phyloP scores from a whole-genome alignment of 1,284 basidiomycete species.

The Thecaphora thlaspeos region DNA sequence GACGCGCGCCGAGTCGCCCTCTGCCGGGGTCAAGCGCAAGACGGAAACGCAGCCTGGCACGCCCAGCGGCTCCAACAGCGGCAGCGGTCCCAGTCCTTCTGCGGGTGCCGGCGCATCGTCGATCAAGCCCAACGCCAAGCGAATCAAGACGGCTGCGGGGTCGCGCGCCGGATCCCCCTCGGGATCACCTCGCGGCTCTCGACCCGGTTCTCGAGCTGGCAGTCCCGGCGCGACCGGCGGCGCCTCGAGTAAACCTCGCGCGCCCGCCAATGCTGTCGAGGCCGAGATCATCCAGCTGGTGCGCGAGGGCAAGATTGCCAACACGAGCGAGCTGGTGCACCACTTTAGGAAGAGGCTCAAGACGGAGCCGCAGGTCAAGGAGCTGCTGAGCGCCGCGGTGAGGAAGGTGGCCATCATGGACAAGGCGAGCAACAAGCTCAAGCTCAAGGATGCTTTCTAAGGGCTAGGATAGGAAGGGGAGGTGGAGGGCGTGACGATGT shows the following conservation, averaged over 20 bases:
- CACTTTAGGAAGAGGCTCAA: slow-evolving; percentile 50
- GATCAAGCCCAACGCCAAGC: slow-evolving; percentile 25
- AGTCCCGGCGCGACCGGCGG: slow-evolving; percentile 19
- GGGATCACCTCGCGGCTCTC: slow-evolving; percentile 19
- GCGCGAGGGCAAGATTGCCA: slow-evolving; percentile 35
- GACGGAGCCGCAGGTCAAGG: slow-evolving; percentile 46
- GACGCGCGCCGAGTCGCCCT: slow-evolving; percentile 25
- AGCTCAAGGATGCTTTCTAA: slow-evolving; percentile 43
- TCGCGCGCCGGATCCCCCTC: slow-evolving; percentile 19
- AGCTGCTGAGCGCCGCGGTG: slow-evolving; percentile 44
- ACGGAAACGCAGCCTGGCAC: slow-evolving; percentile 14
- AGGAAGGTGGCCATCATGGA: slow-evolving; percentile 49
- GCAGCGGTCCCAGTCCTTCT: neutral
- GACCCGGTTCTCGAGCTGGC: slow-evolving; percentile 23
- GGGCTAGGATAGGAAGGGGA: too few relatives aligned
- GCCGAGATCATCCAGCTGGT: slow-evolving; percentile 44
- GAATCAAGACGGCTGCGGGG: slow-evolving; percentile 25
- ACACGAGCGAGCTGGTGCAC: slow-evolving; percentile 45
- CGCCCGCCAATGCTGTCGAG: slow-evolving; percentile 38
- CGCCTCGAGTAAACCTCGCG: neutral
- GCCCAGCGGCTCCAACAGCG: too few relatives aligned
- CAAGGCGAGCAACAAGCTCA: slow-evolving; percentile 44
- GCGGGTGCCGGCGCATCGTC: neutral
- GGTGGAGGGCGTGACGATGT: too few relatives aligned
- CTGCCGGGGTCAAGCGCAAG: slow-evolving; percentile 28